Conservation (phyloP, 139 green algal species). For the Tetraselmis chui region DNA sequence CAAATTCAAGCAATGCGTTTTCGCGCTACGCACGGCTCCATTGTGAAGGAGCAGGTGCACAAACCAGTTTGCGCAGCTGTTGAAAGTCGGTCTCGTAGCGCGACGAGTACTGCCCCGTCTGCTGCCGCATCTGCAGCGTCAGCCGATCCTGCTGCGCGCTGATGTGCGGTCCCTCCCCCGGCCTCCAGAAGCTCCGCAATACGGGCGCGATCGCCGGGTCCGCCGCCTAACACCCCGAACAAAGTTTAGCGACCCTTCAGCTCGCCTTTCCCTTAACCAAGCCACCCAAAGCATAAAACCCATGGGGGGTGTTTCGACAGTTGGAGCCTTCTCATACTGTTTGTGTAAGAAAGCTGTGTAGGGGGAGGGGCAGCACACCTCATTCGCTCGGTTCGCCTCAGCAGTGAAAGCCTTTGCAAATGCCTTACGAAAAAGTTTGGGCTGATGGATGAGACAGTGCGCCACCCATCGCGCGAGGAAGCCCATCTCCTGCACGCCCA, state of each 20-base stretch:
- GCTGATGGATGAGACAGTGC: background rate
- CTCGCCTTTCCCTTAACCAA: too few relatives aligned
- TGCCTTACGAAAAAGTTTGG: background rate
- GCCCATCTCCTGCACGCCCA: background rate
- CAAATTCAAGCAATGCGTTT: too few relatives aligned
- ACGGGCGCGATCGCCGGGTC: background rate
- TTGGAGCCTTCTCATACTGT: too few relatives aligned
- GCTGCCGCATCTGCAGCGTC: background rate
- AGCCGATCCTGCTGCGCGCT: background rate
- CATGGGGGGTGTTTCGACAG: too few relatives aligned
- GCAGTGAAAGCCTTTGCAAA: background rate
- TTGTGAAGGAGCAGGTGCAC: too few relatives aligned
- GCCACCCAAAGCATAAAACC: too few relatives aligned
- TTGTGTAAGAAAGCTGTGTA: too few relatives aligned
- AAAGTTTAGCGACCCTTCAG: too few relatives aligned
- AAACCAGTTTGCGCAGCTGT: conserved; percentile 59
- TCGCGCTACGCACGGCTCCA: too few relatives aligned
- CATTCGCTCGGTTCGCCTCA: background rate
- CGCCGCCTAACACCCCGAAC: too few relatives aligned
- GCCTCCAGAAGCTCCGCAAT: background rate
- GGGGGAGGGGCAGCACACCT: background rate
- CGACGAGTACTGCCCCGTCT: background rate
- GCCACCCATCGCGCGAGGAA: background rate
- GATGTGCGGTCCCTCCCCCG: background rate
- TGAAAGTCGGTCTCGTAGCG: conserved; percentile 43